Evolutionary conservation across 768 basidiomycete species (phyloP), one percentile per base, ranked within the genome.

Genomic region (Pleurotus ostreatus): DNA sequence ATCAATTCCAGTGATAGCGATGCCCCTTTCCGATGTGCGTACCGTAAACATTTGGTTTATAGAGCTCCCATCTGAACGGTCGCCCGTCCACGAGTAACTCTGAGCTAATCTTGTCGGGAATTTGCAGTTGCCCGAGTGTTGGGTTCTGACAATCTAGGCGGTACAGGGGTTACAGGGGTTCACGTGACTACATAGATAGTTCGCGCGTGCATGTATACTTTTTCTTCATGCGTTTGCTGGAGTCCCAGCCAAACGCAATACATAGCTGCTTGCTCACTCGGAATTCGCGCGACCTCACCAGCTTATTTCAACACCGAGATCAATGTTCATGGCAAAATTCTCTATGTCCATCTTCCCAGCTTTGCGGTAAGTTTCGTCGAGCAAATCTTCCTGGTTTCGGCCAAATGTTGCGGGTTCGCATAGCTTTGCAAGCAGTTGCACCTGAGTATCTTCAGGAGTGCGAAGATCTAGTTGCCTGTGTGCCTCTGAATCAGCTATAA

Each of bases 21-120:
- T 34, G 30, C 30, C 30, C 8, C 30, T 9, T 9, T 9, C 30
- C 30, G 48, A 43, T 25, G 23, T 15, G 60, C 59, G n/a, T 43
- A 77, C 78, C 69, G 46, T 79, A 77, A 0, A 78, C 71, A 41
- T 78, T 78, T 51, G 78, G 63, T 57, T 80, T 78, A 62, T 76
- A 75, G n/a, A 78, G 55, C 55, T 78, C 74, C 0, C 63, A 58
- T 22, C 47, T 59, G 26, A 78, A 61, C 1, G 41, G n/a, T 1
- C 55, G 55, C 5, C 62, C 55, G 15, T 58, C 45, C 25, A 63
- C 57, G 6, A 67, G 51, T 13, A 70, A 59, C 7, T 57, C 58
- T 0, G 49, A 55, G 15, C 61, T 60, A 20, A 74, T 60, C 18
- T 58, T 39, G 46, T 68, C 63, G 4, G 71, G 20, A 1, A 77